Conservation (phyloP, 2,329 filamentous ascomycete genomes). For the Colletotrichum sp. region DNA sequence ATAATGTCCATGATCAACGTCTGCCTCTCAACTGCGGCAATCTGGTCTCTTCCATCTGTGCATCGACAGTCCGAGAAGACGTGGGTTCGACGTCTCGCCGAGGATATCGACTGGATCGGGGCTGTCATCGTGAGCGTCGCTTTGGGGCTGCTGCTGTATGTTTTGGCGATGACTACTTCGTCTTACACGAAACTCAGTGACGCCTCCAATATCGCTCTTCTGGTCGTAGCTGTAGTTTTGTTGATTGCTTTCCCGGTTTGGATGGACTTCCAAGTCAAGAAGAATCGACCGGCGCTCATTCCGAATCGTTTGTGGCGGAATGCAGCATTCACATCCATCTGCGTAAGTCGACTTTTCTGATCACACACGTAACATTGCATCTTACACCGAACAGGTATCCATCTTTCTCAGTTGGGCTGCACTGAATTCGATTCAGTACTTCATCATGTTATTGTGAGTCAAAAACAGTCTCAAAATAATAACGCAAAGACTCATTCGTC, state of each 20-base stretch:
- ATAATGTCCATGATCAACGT: constrained; percentile 40
- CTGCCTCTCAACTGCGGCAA: constrained; percentile 36
- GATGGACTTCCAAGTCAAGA: constrained; percentile 54
- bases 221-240: constrained; percentile 45
- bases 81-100: constrained; percentile 29
- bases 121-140: constrained; percentile 47
- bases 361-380: neutral
- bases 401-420: constrained; percentile 52
- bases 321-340: constrained; percentile 57
- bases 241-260: constrained; percentile 58
- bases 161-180: constrained; percentile 49
- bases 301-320: constrained; percentile 66
- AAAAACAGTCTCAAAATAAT: neutral
- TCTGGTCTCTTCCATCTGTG: constrained; percentile 39
- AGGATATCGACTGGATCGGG: constrained; percentile 60
- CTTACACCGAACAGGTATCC: constrained; percentile 30
- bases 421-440: constrained; percentile 52
- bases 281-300: constrained; percentile 57
- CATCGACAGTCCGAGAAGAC: constrained; percentile 24
- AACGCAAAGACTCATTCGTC: neutral
- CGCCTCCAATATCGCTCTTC: constrained; percentile 45
- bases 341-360: constrained; percentile 27
- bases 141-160: constrained; percentile 55
- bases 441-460: constrained; percentile 50
- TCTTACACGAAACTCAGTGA: constrained; percentile 41